Conservation (phyloP, 805 yeast species). For the Yarrowia yakushimensis region DNA sequence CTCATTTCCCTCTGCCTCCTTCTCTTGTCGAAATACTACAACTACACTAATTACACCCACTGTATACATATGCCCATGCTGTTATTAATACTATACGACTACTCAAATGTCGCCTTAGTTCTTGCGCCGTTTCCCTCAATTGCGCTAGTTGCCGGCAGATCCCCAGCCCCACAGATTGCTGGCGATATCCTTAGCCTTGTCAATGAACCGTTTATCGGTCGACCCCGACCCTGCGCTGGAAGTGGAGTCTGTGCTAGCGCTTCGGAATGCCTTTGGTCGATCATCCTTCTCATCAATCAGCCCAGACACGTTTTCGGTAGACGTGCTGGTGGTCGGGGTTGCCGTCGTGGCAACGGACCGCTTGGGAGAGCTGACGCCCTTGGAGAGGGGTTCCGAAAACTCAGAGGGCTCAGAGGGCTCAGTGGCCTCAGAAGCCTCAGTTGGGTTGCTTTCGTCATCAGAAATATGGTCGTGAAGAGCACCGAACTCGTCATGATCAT, state of each 20-base stretch:
- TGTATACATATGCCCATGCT: not conserved
- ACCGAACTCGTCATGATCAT: not conserved
- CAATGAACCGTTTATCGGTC: not conserved
- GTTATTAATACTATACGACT: slow-evolving; percentile 11
- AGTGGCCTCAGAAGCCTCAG: not conserved
- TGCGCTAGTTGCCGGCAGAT: not conserved
- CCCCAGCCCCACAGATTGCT: slow-evolving; percentile 17
- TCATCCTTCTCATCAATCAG: slow-evolving; percentile 21
- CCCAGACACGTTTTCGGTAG: slow-evolving; percentile 15
- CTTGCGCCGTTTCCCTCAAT: not conserved
- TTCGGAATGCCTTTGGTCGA: slow-evolving; percentile 18
- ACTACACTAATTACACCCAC: not conserved
- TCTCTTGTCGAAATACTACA: too few species aligned
- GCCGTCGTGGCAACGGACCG: slow-evolving; percentile 16
- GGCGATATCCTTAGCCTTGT: slow-evolving; percentile 23
- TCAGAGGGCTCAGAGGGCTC: not conserved
- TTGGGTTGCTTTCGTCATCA: not conserved
- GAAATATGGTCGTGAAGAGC: not conserved
- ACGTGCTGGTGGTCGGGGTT: slow-evolving; percentile 19
- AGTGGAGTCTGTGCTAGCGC: slow-evolving; percentile 15
- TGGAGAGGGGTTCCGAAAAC: not conserved
- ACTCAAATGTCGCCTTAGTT: not conserved
- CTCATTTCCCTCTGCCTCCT: too few species aligned
- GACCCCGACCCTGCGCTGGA: slow-evolving; percentile 18
- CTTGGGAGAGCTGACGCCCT: slow-evolving; percentile 4